phyloP scores from a whole-genome alignment of 495 filamentous ascomycete species.

The Penicillium dipodomyicola region DNA sequence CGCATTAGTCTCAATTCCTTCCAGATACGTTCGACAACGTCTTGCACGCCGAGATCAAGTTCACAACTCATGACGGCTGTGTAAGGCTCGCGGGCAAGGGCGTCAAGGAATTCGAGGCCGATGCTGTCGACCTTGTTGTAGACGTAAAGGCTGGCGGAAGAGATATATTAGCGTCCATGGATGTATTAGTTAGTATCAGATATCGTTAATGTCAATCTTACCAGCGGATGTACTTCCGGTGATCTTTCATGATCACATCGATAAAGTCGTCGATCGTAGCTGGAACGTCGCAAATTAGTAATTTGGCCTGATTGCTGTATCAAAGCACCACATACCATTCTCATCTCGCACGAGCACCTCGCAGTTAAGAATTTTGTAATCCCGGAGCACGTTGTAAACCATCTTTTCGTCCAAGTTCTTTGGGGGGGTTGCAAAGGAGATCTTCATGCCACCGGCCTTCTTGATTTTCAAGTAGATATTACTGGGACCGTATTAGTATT shows the following conservation, averaged over 20 bases:
- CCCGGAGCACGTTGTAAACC: constrained; percentile 90
- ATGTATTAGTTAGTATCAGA: not conserved
- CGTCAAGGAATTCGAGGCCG: constrained; percentile 87
- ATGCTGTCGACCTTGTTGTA: constrained; percentile 99
- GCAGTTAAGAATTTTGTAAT: constrained; percentile 98
- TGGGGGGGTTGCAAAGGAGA: constrained; percentile 86
- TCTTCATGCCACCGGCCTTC: constrained; percentile 98
- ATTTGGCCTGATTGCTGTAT: not conserved
- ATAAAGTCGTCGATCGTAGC: constrained; percentile 98
- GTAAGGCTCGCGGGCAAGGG: constrained; percentile 85
- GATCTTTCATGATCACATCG: constrained; percentile 98
- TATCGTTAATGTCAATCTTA: constrained; percentile 22
- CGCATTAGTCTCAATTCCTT: constrained; percentile 87
- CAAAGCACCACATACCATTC: constrained; percentile 52
- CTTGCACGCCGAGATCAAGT: constrained; percentile 92
- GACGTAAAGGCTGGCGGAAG: constrained; percentile 73
- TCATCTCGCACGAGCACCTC: constrained; percentile 96
- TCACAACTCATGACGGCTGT: constrained; percentile 98
- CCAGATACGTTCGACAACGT: constrained; percentile 95
- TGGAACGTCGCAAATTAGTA: constrained; percentile 25
- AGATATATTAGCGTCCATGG: not conserved
- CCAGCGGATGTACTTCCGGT: constrained; percentile 95
- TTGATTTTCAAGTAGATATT: constrained; percentile 99
- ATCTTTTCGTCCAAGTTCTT: constrained; percentile 96
- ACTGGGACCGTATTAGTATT: constrained; percentile 43